Percentiles rank a stretch among this genome's conserved stretches.
Evolutionary conservation across 208 protist species (phyloP).

Genomic region (Trichomonas gallinae): DNA sequence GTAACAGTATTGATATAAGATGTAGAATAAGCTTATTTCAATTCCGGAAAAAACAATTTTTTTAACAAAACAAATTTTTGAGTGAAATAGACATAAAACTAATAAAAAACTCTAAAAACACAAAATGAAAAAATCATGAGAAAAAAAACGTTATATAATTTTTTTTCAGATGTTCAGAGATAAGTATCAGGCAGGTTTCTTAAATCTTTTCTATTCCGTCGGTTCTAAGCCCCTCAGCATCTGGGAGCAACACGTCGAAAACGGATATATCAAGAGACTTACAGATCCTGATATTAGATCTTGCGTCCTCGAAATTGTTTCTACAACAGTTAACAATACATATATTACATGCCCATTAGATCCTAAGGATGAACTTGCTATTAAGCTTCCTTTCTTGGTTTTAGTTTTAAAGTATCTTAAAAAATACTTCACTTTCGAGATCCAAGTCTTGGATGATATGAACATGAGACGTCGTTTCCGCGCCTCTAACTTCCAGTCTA

Average conservation of each 20-base stretch:
- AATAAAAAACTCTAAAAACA: no score
- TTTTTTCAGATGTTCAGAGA: slow-evolving; percentile 88
- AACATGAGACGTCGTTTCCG: slow-evolving; percentile 87
- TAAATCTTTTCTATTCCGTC: slow-evolving; percentile 96
- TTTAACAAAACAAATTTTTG: no score
- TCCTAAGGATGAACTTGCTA: slow-evolving; percentile 86
- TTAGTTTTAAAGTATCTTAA: slow-evolving; percentile 76
- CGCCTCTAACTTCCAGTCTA: slow-evolving; percentile 91
- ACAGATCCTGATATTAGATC: slow-evolving; percentile 97
- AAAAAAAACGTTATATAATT: not conserved
- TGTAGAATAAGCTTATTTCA: no score
- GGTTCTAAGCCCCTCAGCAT: slow-evolving; percentile 87
- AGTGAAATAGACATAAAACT: no score
- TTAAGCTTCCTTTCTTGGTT: slow-evolving; percentile 96
- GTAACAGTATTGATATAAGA: no score
- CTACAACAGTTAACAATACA: slow-evolving; percentile 87
- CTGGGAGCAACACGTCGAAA: slow-evolving; percentile 84
- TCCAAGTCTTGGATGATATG: slow-evolving; percentile 96
- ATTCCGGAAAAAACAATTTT: no score
- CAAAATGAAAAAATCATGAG: not conserved
- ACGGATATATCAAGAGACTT: slow-evolving; percentile 93
- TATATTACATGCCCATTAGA: slow-evolving; percentile 89
- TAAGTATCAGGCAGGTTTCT: slow-evolving; percentile 89
- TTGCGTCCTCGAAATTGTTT: slow-evolving; percentile 89
- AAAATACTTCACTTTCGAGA: slow-evolving; percentile 99